Base-by-base conservation (phyloP, 1,284 basidiomycete species). In the Sphaerobolus stellatus region DNA sequence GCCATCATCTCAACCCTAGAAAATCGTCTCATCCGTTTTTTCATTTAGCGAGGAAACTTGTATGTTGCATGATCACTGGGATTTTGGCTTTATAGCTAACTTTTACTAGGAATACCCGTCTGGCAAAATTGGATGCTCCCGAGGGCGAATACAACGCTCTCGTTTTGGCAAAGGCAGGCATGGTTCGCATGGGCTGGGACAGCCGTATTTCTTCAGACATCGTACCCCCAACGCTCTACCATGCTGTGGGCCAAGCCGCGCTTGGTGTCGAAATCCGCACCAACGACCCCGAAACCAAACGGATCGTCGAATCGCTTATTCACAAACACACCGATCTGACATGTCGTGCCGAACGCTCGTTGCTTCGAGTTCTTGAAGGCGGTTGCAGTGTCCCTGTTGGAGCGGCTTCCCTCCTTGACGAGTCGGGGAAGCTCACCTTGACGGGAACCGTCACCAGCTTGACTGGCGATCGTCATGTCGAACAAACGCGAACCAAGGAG, bases 351-450 rank as follows among this genome's bases (percentile, higher is more conserved):
- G 97, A 99, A 71, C 83, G 96, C 11, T 90, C 89, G 1, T 87
- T 92, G 68, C 76, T 99, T 59, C 79, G 88, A 33, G 86, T 90
- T 33, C 78, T 99, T 50, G 96, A 99, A 70, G 97, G 97, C 11
- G 97, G 95, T 27, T 99, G 97, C 71, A 95, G 91, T 57, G 94
- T 99, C 1, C 97, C 96, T 0, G 94, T 98, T 16, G 95, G 96
- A 16, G 88, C 93, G 29, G 77, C 81, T 56, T 88, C 84, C 45
- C 69, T 68, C 50, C 64, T 86, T 58, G 68, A 65, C 55, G 67
- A 59, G 59, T 68, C 69, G 38, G 61, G 64, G 61, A 43, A 63
- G 60, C 71, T 95, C 60, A 79, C 74, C 36, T 71, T 95, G 38
- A 83, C 82, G 3, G 90, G 88, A 0, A 88, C 88, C 53, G 89